phyloP scores from a whole-genome alignment of 495 filamentous ascomycete genomes.

The Lepraria neglecta region DNA sequence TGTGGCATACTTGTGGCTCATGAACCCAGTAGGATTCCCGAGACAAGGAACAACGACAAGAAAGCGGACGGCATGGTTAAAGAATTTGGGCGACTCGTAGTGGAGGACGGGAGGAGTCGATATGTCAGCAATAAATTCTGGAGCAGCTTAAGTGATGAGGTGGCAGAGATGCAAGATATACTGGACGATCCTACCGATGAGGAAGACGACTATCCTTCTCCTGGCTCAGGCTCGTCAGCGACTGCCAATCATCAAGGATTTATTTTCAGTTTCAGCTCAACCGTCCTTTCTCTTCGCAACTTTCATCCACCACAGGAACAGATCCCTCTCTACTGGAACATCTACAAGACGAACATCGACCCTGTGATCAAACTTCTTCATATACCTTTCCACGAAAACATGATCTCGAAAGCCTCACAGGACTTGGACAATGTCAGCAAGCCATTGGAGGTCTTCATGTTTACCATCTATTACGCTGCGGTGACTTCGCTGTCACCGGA shows the following conservation, averaged over 20 bases:
- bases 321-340: conserved; percentile 61
- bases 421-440: conserved; percentile 32
- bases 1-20: conserved; percentile 15
- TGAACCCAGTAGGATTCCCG: conserved; percentile 29
- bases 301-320: conserved; percentile 54
- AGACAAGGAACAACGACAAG: conserved; percentile 24
- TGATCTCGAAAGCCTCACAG: conserved; percentile 37
- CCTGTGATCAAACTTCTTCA: conserved; percentile 42
- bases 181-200: conserved; percentile 64
- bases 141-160: conserved; percentile 84
- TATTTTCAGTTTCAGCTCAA: conserved; percentile 62
- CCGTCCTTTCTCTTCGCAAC: conserved; percentile 41
- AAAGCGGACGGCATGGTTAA: conserved; percentile 45
- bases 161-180: conserved; percentile 66
- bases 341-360: conserved; percentile 57
- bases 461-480: conserved; percentile 41
- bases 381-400: conserved; percentile 35
- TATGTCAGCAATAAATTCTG: conserved; percentile 89
- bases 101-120: conserved; percentile 70
- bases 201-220: conserved; percentile 54
- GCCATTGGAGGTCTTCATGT: conserved; percentile 38
- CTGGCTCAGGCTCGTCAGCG: conserved; percentile 40
- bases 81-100: conserved; percentile 73
- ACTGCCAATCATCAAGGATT: conserved; percentile 60
- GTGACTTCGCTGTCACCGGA: conserved; percentile 33